A percentile compares a stretch with the other conserved stretches of the same genome.
Conservation (phyloP, 2,329 filamentous ascomycete species). For the Penicillium glabrum region DNA sequence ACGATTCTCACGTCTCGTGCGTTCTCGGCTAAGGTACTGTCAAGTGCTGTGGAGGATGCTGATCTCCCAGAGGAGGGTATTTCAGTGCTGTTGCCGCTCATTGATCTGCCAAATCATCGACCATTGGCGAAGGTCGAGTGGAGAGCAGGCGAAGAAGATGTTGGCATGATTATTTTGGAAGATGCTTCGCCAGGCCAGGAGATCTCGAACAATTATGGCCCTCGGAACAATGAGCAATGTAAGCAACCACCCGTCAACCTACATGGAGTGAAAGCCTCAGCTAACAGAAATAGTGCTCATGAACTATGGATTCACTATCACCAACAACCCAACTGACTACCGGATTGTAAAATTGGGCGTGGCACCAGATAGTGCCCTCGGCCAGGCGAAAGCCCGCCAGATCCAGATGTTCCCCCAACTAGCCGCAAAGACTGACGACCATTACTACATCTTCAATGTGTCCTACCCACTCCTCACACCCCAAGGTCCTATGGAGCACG, state of each 20-base stretch:
- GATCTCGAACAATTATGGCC: conserved; percentile 70
- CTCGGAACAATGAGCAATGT: conserved; percentile 72
- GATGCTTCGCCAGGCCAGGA: conserved; percentile 54
- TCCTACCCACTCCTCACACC: conserved; percentile 42
- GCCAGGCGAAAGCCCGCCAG: conserved; percentile 35
- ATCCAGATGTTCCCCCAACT: conserved; percentile 34
- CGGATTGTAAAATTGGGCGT: conserved; percentile 42
- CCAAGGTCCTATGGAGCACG: conserved; percentile 36
- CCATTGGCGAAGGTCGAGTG: conserved; percentile 61
- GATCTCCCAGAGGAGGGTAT: conserved; percentile 58
- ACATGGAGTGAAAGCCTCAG: background rate
- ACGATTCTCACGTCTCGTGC: conserved; percentile 46
- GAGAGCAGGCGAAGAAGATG: conserved; percentile 46
- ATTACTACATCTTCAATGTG: conserved; percentile 48
- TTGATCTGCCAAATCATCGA: conserved; percentile 72
- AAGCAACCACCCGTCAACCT: background rate
- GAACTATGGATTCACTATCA: conserved; percentile 49
- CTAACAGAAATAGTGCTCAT: conserved; percentile 38
- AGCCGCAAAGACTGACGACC: conserved; percentile 31
- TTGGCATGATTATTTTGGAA: conserved; percentile 45
- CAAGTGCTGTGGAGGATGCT: conserved; percentile 33
- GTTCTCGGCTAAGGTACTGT: conserved; percentile 45
- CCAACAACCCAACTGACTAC: conserved; percentile 45
- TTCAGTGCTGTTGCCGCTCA: conserved; percentile 67
- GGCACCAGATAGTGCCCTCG: conserved; percentile 40